phyloP scores from a whole-genome alignment of 2,329 filamentous ascomycete genomes.

The Massarina eburnea region DNA sequence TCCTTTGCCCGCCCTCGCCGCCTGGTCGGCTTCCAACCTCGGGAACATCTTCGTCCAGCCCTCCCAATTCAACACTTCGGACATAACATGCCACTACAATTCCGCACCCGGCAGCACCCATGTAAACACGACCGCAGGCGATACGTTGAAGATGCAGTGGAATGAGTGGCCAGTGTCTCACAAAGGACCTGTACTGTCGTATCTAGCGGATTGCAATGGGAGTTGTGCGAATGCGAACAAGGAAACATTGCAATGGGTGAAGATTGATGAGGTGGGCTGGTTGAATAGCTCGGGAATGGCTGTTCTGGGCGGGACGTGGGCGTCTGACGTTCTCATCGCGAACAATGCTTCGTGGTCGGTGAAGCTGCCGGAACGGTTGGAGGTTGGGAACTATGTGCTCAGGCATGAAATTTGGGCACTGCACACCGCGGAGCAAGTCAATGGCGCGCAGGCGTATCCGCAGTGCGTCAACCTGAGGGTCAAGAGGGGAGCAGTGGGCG shows the following conservation, averaged over 20 bases:
- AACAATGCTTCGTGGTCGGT: constrained; percentile 51
- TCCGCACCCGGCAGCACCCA: constrained; percentile 54
- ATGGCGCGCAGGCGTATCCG: constrained; percentile 55
- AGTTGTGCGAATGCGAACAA: constrained; percentile 24
- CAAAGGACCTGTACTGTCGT: constrained; percentile 37
- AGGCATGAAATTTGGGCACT: constrained; percentile 56
- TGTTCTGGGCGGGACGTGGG: constrained; percentile 32
- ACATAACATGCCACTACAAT: constrained; percentile 61
- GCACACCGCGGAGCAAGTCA: constrained; percentile 44
- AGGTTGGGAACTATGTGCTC: constrained; percentile 53
- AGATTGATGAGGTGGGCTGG: constrained; percentile 34
- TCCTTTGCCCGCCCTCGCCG: constrained; percentile 15
- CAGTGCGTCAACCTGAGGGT: constrained; percentile 55
- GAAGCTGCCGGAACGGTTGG: constrained; percentile 46
- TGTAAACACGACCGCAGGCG: constrained; percentile 59
- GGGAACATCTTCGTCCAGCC: constrained; percentile 28
- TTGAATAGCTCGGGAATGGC: constrained; percentile 24
- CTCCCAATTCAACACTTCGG: constrained; percentile 21
- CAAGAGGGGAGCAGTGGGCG: constrained; percentile 28
- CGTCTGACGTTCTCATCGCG: constrained; percentile 31
- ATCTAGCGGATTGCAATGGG: constrained; percentile 31
- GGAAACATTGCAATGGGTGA: constrained; percentile 29
- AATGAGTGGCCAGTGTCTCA: constrained; percentile 44
- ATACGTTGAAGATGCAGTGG: constrained; percentile 55
- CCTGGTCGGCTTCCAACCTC: constrained; percentile 27